These are phyloP conservation scores for Arachis hypogaea DNA, from an alignment of 306 rosid species.

Conservation along the genomic window DNA sequence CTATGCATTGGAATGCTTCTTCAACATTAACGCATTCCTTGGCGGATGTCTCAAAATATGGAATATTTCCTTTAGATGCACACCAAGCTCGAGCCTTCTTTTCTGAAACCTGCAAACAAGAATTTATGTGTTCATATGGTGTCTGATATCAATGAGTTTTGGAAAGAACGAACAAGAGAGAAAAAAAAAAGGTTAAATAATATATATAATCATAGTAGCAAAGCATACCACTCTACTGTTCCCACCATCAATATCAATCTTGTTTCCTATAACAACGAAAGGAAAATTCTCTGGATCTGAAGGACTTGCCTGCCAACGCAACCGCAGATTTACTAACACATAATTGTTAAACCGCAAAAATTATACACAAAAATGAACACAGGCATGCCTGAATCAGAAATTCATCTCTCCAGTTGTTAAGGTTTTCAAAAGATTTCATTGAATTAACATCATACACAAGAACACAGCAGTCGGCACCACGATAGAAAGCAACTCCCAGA, in stretches of 20 bases:
- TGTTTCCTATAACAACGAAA: slow-evolving; percentile 95
- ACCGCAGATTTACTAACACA: slow-evolving; percentile 32
- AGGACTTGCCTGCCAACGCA: slow-evolving; percentile 86
- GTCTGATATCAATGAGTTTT: slow-evolving; percentile 3
- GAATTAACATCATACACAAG: slow-evolving; percentile 98
- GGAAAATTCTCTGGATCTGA: slow-evolving; percentile 99
- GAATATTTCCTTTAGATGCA: slow-evolving; percentile 97
- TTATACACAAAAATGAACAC: slow-evolving; percentile 28
- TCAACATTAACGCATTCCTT: slow-evolving; percentile 97
- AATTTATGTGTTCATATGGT: slow-evolving; percentile 16
- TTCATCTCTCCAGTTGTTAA: slow-evolving; percentile 98
- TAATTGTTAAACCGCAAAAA: slow-evolving; percentile 21
- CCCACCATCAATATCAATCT: slow-evolving; percentile 95
- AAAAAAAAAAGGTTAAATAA: slow-evolving; percentile 2
- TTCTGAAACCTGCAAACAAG: slow-evolving; percentile 74
- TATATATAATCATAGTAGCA: not conserved
- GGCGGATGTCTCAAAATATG: slow-evolving; percentile 97
- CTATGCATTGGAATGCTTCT: slow-evolving; percentile 97
- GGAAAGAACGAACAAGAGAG: not conserved
- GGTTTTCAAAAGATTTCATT: slow-evolving; percentile 97
- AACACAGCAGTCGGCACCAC: slow-evolving; percentile 99
- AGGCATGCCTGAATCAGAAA: slow-evolving; percentile 84
- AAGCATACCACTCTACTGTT: slow-evolving; percentile 92
- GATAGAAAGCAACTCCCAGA: slow-evolving; percentile 98
- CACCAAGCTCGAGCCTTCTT: slow-evolving; percentile 99